Evolutionary conservation across 805 yeast species (phyloP).

Genomic region (Teunomyces kruisii): DNA sequence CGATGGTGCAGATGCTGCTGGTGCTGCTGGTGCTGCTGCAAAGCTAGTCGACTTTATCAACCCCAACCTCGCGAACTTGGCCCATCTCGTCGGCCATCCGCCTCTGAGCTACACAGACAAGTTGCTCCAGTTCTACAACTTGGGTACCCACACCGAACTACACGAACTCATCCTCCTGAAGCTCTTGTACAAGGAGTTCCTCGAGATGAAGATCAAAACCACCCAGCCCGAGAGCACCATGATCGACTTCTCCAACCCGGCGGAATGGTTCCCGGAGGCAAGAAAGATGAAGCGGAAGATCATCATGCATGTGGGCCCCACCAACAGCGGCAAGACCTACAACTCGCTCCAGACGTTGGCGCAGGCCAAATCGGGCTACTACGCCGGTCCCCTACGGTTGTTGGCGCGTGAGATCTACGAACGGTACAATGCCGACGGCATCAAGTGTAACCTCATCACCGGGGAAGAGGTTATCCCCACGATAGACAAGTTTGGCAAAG

Average conservation of each 20-base stretch:
- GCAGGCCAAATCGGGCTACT: constrained; percentile 71
- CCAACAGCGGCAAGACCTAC: constrained; percentile 94
- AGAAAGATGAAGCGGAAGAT: constrained; percentile 75
- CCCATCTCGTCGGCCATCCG: constrained; percentile 17
- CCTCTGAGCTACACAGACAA: constrained; percentile 11
- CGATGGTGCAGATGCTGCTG: too few species aligned
- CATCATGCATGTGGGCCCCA: constrained; percentile 95
- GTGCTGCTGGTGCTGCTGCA: too few species aligned
- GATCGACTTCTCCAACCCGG: constrained; percentile 37
- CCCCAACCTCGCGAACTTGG: constrained; percentile 24
- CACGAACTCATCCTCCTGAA: constrained; percentile 20
- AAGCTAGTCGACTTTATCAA: constrained; percentile 17
- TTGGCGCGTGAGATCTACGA: constrained; percentile 91
- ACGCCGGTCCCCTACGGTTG: constrained; percentile 91
- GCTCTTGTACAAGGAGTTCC: constrained; percentile 23
- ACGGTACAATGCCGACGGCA: constrained; percentile 63
- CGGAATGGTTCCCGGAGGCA: constrained; percentile 80
- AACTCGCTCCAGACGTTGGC: constrained; percentile 71
- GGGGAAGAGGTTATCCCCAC: constrained; percentile 92
- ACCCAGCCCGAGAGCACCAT: constrained; percentile 8
- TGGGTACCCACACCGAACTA: constrained; percentile 18
- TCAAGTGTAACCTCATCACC: constrained; percentile 80
- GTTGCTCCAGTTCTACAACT: constrained; percentile 15
- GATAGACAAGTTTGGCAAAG: constrained; percentile 64
- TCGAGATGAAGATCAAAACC: constrained; percentile 12